Evolutionary conservation across 495 filamentous ascomycete genomes (phyloP).

Genomic region (Darksidea phi): DNA sequence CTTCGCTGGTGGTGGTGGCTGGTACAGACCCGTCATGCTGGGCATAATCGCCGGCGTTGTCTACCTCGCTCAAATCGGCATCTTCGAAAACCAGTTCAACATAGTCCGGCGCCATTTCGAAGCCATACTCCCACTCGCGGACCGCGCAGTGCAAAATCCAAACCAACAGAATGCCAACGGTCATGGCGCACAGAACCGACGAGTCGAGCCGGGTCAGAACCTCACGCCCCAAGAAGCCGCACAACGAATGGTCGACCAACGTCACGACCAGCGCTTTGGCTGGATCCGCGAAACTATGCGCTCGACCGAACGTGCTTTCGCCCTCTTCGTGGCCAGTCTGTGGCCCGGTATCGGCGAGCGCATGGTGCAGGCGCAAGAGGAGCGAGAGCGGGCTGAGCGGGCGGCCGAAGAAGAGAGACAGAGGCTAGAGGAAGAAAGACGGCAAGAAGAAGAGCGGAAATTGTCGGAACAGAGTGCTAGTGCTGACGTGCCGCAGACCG

Average conservation of each 20-base stretch:
- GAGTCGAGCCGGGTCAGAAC: conserved; percentile 23
- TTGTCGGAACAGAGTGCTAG: conserved; percentile 16
- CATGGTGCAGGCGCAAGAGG: conserved; percentile 63
- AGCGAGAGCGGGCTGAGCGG: conserved; percentile 50
- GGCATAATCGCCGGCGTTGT: conserved; percentile 57
- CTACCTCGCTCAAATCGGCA: conserved; percentile 64
- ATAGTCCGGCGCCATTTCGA: conserved; percentile 70
- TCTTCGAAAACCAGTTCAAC: conserved; percentile 59
- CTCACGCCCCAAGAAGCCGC: conserved; percentile 56
- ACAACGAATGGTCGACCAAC: conserved; percentile 54
- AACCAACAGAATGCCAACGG: not conserved
- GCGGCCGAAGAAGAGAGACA: conserved; percentile 39
- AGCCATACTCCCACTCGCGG: conserved; percentile 60
- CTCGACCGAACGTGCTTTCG: conserved; percentile 68
- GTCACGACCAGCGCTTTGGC: conserved; percentile 48
- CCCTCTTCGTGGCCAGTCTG: conserved; percentile 80
- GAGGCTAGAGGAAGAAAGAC: conserved; percentile 1
- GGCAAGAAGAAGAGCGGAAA: conserved; percentile 6
- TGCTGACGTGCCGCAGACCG: conserved; percentile 12
- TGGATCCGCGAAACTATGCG: conserved; percentile 60
- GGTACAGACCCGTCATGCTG: conserved; percentile 66
- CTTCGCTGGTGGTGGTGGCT: conserved; percentile 70
- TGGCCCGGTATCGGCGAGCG: conserved; percentile 82
- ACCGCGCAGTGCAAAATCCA: conserved; percentile 19
- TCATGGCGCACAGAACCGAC: not conserved